A percentile compares a stretch with the other conserved stretches of the same genome.
Evolutionary conservation across 176 grass and related monocot species (phyloP).

Genomic region (Avena sativa): DNA sequence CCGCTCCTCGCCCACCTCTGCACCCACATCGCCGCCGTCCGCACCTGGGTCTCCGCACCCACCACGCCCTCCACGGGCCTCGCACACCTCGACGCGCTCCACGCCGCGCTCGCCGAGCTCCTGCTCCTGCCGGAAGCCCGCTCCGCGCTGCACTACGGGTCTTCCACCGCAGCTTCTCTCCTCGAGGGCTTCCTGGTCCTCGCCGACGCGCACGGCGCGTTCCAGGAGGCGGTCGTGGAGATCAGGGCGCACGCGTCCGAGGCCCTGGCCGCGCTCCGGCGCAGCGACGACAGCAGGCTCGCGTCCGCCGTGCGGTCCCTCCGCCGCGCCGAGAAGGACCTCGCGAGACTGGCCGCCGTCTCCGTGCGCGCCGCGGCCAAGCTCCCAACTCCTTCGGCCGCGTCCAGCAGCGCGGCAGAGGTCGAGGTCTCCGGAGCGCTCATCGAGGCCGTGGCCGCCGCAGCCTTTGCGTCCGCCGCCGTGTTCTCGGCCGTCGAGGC

Average conservation of each 20-base stretch:
- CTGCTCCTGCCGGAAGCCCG: constrained; percentile 53
- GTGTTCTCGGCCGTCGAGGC: constrained; percentile 32
- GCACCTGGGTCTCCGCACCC: constrained; percentile 20
- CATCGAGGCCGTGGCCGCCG: constrained; percentile 39
- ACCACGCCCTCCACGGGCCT: constrained; percentile 16
- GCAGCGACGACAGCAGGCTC: constrained; percentile 41
- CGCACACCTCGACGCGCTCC: constrained; percentile 48
- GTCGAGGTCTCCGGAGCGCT: constrained; percentile 48
- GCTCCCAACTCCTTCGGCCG: neutral
- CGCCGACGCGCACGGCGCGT: constrained; percentile 67
- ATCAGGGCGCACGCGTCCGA: constrained; percentile 49
- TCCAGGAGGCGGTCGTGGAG: constrained; percentile 48
- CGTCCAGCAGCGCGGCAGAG: constrained; percentile 17
- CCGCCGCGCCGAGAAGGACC: constrained; percentile 48
- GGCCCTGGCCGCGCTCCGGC: constrained; percentile 51
- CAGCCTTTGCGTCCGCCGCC: constrained; percentile 25
- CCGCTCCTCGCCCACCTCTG: constrained; percentile 56
- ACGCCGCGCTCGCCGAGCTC: constrained; percentile 51
- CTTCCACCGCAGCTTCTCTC: constrained; percentile 33
- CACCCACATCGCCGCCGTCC: constrained; percentile 37
- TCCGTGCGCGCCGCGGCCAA: too few relatives aligned
- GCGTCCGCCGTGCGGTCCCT: constrained; percentile 47
- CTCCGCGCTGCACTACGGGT: neutral
- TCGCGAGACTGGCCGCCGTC: constrained; percentile 29
- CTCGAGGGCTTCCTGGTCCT: constrained; percentile 68